Conservation (phyloP, 2,329 filamentous ascomycete genomes). For the Magnaporthiopsis poae region DNA sequence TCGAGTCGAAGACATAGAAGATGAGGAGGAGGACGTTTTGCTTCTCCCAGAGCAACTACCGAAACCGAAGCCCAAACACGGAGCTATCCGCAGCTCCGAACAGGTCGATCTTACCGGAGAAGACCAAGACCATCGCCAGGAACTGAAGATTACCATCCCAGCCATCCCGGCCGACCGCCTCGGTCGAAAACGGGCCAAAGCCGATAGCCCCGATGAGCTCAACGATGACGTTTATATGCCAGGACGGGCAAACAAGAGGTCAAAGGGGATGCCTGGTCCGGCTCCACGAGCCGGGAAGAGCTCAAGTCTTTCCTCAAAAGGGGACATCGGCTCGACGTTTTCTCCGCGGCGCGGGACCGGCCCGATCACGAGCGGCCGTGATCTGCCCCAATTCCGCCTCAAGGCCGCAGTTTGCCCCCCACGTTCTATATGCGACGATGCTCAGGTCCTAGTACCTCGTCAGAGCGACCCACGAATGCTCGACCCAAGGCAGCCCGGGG, state of each 20-base stretch:
- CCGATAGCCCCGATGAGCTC: neutral
- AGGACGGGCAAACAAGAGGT: neutral
- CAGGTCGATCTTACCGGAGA: constrained; percentile 2
- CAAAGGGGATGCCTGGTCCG: neutral
- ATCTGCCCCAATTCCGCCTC: neutral
- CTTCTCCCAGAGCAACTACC: neutral
- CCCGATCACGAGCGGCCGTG: neutral
- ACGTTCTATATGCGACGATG: neutral
- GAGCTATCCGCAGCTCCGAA: neutral
- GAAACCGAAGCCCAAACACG: neutral
- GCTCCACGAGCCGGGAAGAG: neutral
- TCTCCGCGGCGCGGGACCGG: no score
- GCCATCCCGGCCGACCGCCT: no score
- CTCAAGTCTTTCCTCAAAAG: constrained; percentile 1
- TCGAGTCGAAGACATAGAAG: neutral
- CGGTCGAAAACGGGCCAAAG: neutral
- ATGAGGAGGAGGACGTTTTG: neutral
- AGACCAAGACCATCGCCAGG: neutral
- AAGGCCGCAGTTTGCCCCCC: neutral
- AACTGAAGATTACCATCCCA: neutral
- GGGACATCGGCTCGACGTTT: neutral
- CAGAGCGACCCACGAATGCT: neutral
- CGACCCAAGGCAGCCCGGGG: neutral
- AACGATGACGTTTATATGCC: neutral
- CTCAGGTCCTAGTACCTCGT: neutral